A percentile compares a stretch with the other conserved stretches of the same genome.
Evolutionary conservation across 768 basidiomycete species (phyloP).

Genomic region (Mycena belliarum): DNA sequence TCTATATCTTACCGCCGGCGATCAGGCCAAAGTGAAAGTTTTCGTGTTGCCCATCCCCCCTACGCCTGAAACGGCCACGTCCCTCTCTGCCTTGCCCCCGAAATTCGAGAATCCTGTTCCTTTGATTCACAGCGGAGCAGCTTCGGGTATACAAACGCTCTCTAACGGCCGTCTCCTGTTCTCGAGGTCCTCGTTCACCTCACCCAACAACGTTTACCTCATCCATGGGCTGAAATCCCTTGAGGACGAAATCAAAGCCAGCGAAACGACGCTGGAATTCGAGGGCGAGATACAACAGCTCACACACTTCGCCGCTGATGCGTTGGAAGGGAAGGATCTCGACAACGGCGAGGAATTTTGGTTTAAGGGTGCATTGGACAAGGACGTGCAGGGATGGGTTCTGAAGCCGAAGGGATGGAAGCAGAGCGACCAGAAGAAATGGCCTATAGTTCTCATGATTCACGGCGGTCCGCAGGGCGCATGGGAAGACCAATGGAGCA

Average conservation of each 20-base stretch:
- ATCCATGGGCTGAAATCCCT: slow-evolving; percentile 49
- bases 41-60: slow-evolving; percentile 68
- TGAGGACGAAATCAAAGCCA: slow-evolving; percentile 41
- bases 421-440: slow-evolving; percentile 65
- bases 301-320: slow-evolving; percentile 62
- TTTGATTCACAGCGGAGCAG: slow-evolving; percentile 59
- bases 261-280: slow-evolving; percentile 29
- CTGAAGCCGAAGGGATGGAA: slow-evolving; percentile 80
- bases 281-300: slow-evolving; percentile 50
- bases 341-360: slow-evolving; percentile 77
- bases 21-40: slow-evolving; percentile 75
- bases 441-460: slow-evolving; percentile 78
- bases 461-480: slow-evolving; percentile 85
- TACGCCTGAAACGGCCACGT: slow-evolving; percentile 56
- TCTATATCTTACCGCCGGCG: slow-evolving; percentile 76
- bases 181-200: slow-evolving; percentile 70
- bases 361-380: slow-evolving; percentile 82
- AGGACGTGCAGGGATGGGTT: slow-evolving; percentile 82
- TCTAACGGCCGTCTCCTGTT: slow-evolving; percentile 65
- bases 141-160: slow-evolving; percentile 64
- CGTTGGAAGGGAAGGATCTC: slow-evolving; percentile 59
- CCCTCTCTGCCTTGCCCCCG: slow-evolving; percentile 46
- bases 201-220: slow-evolving; percentile 80
- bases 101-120: slow-evolving; percentile 56
- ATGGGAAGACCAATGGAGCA: slow-evolving; percentile 82